A percentile compares a stretch with the other conserved stretches of the same genome.
These are phyloP conservation scores for Ensete glaucum DNA, from an alignment of 176 grass and related monocot species.

Conservation along the genomic window DNA sequence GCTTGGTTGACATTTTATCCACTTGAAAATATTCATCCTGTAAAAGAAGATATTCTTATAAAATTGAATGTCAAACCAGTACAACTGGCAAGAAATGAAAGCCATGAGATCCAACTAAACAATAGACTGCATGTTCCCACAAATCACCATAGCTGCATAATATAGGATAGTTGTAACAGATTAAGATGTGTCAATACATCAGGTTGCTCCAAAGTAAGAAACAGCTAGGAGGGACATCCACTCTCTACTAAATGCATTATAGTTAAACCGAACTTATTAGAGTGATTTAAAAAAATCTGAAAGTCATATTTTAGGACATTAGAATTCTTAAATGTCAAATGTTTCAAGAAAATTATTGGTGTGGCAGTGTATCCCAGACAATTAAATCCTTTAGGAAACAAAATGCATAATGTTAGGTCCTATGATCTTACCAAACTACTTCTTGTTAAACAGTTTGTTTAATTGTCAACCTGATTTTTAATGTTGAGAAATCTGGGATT, in stretches of 20 bases:
- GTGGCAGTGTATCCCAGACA: neutral
- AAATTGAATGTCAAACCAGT: conserved; percentile 27
- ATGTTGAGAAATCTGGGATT: neutral
- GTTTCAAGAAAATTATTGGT: neutral
- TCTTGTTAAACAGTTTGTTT: neutral
- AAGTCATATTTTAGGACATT: neutral
- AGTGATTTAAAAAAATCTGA: neutral
- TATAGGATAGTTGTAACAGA: neutral
- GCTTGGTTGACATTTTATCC: conserved; percentile 95
- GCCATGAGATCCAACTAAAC: neutral
- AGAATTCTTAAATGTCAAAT: neutral
- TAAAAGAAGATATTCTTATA: neutral
- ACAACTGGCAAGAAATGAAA: neutral
- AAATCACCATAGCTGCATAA: too few species aligned
- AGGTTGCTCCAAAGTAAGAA: neutral
- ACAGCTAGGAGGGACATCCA: neutral
- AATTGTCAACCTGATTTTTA: neutral
- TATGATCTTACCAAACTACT: neutral
- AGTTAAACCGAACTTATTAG: neutral
- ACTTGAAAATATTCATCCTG: conserved; percentile 99
- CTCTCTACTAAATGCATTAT: neutral
- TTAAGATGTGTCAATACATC: neutral
- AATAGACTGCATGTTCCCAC: neutral
- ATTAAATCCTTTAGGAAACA: neutral
- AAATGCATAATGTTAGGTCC: neutral